These are phyloP conservation scores for Excoecaria cochinchinensis DNA, from an alignment of 345 rosid genomes.

Conservation along the genomic window DNA sequence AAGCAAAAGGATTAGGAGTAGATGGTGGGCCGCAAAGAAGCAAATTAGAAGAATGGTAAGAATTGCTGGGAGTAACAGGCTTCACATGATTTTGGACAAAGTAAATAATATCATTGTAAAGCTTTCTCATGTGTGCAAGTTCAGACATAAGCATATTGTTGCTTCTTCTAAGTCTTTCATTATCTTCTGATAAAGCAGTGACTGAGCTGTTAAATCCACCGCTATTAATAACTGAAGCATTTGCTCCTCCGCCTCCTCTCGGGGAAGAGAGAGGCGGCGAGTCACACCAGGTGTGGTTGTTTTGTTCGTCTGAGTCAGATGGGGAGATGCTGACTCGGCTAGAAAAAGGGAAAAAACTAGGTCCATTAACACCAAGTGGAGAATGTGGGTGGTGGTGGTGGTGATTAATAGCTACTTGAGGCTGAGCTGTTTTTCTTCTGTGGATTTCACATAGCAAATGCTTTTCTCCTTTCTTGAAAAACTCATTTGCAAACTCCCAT, in stretches of 20 bases:
- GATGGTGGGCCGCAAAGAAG: conserved; percentile 40
- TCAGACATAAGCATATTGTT: conserved; percentile 79
- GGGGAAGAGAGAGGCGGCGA: conserved; percentile 55
- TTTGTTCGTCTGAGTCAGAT: conserved; percentile 53
- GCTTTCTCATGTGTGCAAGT: conserved; percentile 87
- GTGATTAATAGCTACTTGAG: conserved; percentile 48
- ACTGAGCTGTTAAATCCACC: conserved; percentile 38
- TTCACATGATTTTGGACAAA: conserved; percentile 91
- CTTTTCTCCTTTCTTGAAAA: conserved; percentile 88
- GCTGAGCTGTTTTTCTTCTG: conserved; percentile 77
- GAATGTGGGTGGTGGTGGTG: conserved; percentile 51
- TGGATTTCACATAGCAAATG: conserved; percentile 94
- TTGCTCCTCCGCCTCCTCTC: conserved; percentile 28
- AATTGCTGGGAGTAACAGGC: conserved; percentile 70
- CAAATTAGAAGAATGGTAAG: conserved; percentile 48
- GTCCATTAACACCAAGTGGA: conserved; percentile 36
- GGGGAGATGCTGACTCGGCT: conserved; percentile 55
- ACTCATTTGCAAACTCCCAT: conserved; percentile 97
- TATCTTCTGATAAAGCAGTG: conserved; percentile 71
- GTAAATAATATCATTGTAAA: conserved; percentile 82
- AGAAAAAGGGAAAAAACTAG: conserved; percentile 53
- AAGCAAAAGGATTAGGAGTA: conserved; percentile 25
- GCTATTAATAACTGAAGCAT: conserved; percentile 9
- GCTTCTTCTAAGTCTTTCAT: conserved; percentile 74
- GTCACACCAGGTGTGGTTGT: conserved; percentile 53